Base-by-base conservation (phyloP, 495 filamentous ascomycete species). In the Trichoderma virens region DNA sequence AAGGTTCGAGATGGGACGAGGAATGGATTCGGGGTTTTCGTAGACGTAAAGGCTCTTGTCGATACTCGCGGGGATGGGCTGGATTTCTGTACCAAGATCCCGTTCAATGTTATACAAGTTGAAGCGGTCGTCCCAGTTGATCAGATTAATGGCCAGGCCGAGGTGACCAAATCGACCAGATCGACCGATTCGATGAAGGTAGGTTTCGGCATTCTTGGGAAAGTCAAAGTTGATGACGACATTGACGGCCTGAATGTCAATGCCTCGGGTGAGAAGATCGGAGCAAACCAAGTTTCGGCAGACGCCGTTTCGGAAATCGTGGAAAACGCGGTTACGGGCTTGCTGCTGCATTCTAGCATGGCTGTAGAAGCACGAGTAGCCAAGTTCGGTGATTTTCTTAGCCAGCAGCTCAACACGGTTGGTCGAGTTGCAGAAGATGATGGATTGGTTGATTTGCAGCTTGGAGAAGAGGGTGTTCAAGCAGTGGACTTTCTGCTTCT, bases 141-240 rank as follows among this genome's bases (percentile, higher is more conserved):
- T 98, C 70, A 99, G 82, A 73, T 99, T 99, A 75, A 99, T 99
- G 61, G 94, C 94, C 67, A 99, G 81, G 80, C 94, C 94, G 72
- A 98, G 82, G 78, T 99, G 94, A 64, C 94, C 94, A 72, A 96
- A 99, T 63, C 94, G 90, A 64, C 94, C 94, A 47, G 94, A 99
- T 68, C 94, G 90, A 75, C 94, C 94, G 74, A 99, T 98, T 66
- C 94, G 92, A 77, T 99, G 94, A 27, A 99, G 90, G 73, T 99
- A 99, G 0, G 94, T 99, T 76, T 99, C 94, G 27, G 94, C 95
- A 70, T 99, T 98, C 80, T 99, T 99, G 8, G 94, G 94, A 76
- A 99, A 99, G 72, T 99, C 94, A 70, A 99, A 99, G 76, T 99
- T 99, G 82, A 99, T 99, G 69, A 99, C 94, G 60, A 99, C 94